These are phyloP conservation scores for Xerocomellus chrysenteron DNA, from an alignment of 768 basidiomycete species.

Conservation along the genomic window DNA sequence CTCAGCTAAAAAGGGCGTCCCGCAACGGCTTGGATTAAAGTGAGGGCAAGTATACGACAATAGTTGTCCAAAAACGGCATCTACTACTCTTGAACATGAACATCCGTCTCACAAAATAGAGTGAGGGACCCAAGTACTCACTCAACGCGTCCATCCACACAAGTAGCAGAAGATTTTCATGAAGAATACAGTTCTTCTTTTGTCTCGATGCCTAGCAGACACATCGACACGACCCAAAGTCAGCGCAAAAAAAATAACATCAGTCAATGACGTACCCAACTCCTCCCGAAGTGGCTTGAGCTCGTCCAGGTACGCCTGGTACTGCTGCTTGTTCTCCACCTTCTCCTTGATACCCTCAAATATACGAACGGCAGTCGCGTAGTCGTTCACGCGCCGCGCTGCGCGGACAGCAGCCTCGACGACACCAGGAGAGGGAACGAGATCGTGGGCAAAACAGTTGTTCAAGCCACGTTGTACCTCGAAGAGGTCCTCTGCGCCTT, in stretches of 20 bases:
- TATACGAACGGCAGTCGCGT: conserved; percentile 92
- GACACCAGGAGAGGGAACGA: conserved; percentile 82
- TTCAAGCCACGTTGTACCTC: conserved; percentile 99
- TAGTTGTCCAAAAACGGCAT: conserved; percentile 20
- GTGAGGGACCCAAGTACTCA: conserved; percentile 4
- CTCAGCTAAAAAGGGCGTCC: neutral
- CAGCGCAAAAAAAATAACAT: neutral
- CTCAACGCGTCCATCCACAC: conserved; percentile 16
- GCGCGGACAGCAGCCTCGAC: conserved; percentile 87
- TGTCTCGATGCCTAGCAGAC: conserved; percentile 48
- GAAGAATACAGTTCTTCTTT: conserved; percentile 64
- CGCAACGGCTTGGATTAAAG: conserved; percentile 21
- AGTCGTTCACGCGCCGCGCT: conserved; percentile 92
- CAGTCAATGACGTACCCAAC: conserved; percentile 58
- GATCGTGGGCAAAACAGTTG: conserved; percentile 99
- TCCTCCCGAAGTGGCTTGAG: conserved; percentile 86
- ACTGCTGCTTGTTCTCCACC: conserved; percentile 96
- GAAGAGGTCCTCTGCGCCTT: conserved; percentile 91
- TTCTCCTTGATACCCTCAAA: conserved; percentile 97
- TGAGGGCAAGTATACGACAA: conserved; percentile 18
- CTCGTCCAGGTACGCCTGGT: conserved; percentile 90
- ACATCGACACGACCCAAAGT: neutral
- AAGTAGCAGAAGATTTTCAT: conserved; percentile 26
- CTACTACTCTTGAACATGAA: conserved; percentile 22
- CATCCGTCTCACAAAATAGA: neutral